These are phyloP conservation scores for Cytospora schulzeri DNA, from an alignment of 2,329 filamentous ascomycete species.

Conservation along the genomic window DNA sequence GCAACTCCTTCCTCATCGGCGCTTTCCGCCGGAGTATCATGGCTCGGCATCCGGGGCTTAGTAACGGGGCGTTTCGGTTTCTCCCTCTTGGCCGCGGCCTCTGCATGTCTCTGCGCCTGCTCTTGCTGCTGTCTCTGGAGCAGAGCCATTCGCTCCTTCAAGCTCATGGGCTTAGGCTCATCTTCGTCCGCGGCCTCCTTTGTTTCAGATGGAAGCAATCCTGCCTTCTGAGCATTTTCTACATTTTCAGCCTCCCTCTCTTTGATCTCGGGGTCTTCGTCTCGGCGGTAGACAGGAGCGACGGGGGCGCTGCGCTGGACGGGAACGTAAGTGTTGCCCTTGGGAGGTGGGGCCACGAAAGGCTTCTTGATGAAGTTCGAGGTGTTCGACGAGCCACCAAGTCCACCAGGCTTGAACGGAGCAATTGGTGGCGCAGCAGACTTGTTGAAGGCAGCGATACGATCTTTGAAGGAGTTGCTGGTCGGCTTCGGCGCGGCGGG, in stretches of 20 bases:
- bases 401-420: slow-evolving; percentile 81
- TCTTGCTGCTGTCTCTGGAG: slow-evolving; percentile 93
- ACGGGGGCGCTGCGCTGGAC: slow-evolving; percentile 70
- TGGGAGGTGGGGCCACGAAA: slow-evolving; percentile 92
- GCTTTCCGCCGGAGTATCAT: slow-evolving; percentile 37
- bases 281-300: slow-evolving; percentile 78
- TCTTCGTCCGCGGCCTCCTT: slow-evolving; percentile 67
- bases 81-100: slow-evolving; percentile 78
- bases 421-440: slow-evolving; percentile 79
- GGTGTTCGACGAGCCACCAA: slow-evolving; percentile 51
- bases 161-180: slow-evolving; percentile 84
- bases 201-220: slow-evolving; percentile 50
- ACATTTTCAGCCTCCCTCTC: slow-evolving; percentile 67
- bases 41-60: slow-evolving; percentile 57
- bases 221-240: slow-evolving; percentile 70
- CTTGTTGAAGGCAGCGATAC: slow-evolving; percentile 97
- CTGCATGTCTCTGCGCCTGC: slow-evolving; percentile 79
- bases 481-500: slow-evolving; percentile 73
- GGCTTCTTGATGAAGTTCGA: slow-evolving; percentile 90
- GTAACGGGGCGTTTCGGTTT: slow-evolving; percentile 81
- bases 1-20: slow-evolving; percentile 39
- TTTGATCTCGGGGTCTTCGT: slow-evolving; percentile 78
- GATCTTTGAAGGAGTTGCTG: slow-evolving; percentile 83
- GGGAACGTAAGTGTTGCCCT: slow-evolving; percentile 86
- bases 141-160: slow-evolving; percentile 94